phyloP scores from a whole-genome alignment of 2,329 filamentous ascomycete species.

The Arthrinium phaeospermum region DNA sequence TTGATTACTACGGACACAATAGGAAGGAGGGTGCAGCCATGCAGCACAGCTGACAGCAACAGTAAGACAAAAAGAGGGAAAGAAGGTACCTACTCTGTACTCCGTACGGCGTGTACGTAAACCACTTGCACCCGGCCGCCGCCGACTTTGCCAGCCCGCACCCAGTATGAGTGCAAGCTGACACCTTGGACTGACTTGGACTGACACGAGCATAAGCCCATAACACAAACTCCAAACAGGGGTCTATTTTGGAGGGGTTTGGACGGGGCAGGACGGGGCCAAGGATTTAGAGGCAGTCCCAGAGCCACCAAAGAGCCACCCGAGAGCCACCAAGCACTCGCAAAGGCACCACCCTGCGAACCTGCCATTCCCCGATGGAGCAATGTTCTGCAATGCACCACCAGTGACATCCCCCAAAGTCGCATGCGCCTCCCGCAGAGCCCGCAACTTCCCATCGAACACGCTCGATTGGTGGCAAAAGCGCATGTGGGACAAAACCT shows the following conservation, averaged over 20 bases:
- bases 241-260: not conserved
- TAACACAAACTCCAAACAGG: not conserved
- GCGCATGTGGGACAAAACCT: slow-evolving; percentile 1
- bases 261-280: not conserved
- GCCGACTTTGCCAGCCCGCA: not conserved
- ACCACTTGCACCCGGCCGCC: not conserved
- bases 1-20: not conserved
- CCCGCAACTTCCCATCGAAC: not conserved
- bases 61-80: not conserved
- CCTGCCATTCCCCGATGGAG: not conserved
- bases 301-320: not conserved
- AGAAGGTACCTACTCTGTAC: not conserved
- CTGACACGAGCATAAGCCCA: not conserved
- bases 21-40: slow-evolving; percentile 10
- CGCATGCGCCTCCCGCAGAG: not conserved
- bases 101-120: not conserved
- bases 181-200: not conserved
- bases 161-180: not conserved
- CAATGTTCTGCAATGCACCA: not conserved
- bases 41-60: slow-evolving; percentile 6
- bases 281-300: not conserved
- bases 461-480: slow-evolving; percentile 7
- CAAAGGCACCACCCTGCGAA: not conserved
- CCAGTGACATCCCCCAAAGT: not conserved
- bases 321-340: too few relatives aligned